These are phyloP conservation scores for Suillus plorans DNA, from an alignment of 768 basidiomycete genomes.

Conservation along the genomic window DNA sequence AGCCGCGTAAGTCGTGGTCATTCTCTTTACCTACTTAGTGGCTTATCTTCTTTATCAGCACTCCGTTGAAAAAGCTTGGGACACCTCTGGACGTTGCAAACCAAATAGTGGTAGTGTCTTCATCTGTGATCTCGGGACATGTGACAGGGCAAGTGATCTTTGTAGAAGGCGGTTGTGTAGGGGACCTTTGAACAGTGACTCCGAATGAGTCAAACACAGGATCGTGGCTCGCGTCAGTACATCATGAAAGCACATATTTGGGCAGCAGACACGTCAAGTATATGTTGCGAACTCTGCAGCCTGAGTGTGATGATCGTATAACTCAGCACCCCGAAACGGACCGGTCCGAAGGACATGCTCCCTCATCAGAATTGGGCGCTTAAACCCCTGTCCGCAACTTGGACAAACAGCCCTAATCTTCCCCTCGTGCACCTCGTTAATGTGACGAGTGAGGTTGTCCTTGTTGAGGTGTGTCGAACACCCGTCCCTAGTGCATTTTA, in stretches of 20 bases:
- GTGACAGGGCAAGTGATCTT: conserved; percentile 69
- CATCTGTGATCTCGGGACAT: conserved; percentile 63
- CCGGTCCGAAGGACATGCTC: not conserved
- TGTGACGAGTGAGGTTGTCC: not conserved
- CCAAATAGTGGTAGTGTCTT: conserved; percentile 40
- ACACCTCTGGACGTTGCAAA: not conserved
- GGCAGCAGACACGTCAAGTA: too few species aligned
- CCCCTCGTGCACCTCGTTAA: not conserved
- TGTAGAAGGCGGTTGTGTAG: conserved; percentile 56
- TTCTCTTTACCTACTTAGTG: not conserved
- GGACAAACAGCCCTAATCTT: not conserved
- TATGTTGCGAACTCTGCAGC: too few species aligned
- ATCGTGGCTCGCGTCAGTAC: too few species aligned
- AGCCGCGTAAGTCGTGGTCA: conserved; percentile 19
- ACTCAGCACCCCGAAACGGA: too few species aligned
- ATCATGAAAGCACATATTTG: too few species aligned
- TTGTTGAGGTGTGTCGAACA: not conserved
- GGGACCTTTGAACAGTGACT: not conserved
- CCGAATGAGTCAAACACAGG: too few species aligned
- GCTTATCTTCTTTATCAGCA: not conserved
- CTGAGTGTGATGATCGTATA: too few species aligned
- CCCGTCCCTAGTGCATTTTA: not conserved
- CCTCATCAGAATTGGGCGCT: not conserved
- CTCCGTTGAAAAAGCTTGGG: too few species aligned
- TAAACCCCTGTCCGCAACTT: not conserved